A percentile compares a stretch with the other conserved stretches of the same genome.
These are phyloP conservation scores for Geranium brycei DNA, from an alignment of 345 rosid genomes.

Conservation along the genomic window DNA sequence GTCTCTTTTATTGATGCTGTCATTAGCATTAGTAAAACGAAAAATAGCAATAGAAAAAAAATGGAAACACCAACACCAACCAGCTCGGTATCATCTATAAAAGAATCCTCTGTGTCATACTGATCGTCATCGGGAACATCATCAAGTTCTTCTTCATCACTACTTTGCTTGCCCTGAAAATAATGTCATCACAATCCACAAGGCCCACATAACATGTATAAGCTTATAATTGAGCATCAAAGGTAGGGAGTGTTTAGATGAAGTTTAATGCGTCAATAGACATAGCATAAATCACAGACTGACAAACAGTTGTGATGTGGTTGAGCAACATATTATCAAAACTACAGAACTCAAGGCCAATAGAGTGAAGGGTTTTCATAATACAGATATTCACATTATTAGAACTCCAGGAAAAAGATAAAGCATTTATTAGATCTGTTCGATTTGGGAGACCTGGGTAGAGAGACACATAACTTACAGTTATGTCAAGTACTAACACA, in stretches of 20 bases:
- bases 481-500: too few species aligned
- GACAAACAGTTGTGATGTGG: too few species aligned
- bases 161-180: constrained; percentile 13
- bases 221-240: too few species aligned
- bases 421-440: background rate
- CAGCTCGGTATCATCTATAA: constrained; percentile 19
- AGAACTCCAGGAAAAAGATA: background rate
- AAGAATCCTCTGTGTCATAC: constrained; percentile 16
- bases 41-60: background rate
- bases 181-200: background rate
- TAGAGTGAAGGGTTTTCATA: too few species aligned
- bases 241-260: too few species aligned
- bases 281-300: too few species aligned
- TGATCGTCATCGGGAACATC: constrained; percentile 17
- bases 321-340: too few species aligned
- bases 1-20: background rate
- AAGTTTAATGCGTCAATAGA: too few species aligned
- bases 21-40: background rate
- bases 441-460: too few species aligned
- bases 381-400: too few species aligned
- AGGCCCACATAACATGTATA: background rate
- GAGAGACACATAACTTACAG: too few species aligned
- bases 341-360: too few species aligned
- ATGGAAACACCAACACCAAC: constrained; percentile 4
- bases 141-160: constrained; percentile 16